Evolutionary conservation across 176 grass and related monocot genomes (phyloP).

Genomic region (Hordeum vulgare): DNA sequence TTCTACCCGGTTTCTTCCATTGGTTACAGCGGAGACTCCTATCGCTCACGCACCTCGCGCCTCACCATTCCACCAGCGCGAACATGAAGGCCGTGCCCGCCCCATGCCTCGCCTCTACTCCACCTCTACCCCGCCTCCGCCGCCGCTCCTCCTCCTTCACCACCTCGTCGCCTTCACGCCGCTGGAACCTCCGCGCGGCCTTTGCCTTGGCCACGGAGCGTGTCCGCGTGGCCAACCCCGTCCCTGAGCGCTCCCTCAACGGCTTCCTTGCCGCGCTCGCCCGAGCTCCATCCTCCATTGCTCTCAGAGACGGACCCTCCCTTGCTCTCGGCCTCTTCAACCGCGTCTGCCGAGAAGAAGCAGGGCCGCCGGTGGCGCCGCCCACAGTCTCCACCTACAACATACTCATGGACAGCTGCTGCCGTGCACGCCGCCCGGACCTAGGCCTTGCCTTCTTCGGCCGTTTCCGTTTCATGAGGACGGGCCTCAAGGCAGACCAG

Average conservation of each 20-base stretch:
- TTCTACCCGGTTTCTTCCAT: too few relatives aligned
- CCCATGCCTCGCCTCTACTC: background rate
- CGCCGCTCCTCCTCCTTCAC: too few relatives aligned
- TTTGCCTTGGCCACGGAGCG: background rate
- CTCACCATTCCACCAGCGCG: too few relatives aligned
- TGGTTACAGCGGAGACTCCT: too few relatives aligned
- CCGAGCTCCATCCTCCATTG: background rate
- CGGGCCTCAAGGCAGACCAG: background rate
- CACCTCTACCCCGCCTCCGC: too few relatives aligned
- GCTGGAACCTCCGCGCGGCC: background rate
- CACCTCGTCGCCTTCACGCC: background rate
- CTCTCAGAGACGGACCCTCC: background rate
- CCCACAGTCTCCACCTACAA: background rate
- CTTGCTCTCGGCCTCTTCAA: background rate
- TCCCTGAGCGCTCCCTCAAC: background rate
- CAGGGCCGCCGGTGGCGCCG: background rate
- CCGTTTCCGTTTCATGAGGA: background rate
- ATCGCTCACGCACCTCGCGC: too few relatives aligned
- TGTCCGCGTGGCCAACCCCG: background rate
- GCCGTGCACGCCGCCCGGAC: background rate
- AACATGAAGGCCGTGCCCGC: background rate
- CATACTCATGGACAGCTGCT: background rate
- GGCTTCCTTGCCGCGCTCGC: background rate
- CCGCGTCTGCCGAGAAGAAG: background rate
- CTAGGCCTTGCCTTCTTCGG: background rate